Percentiles rank a stretch among this genome's conserved stretches.
Evolutionary conservation across 352 stramenopile genomes (phyloP).

Genomic region (Globisporangium polare): DNA sequence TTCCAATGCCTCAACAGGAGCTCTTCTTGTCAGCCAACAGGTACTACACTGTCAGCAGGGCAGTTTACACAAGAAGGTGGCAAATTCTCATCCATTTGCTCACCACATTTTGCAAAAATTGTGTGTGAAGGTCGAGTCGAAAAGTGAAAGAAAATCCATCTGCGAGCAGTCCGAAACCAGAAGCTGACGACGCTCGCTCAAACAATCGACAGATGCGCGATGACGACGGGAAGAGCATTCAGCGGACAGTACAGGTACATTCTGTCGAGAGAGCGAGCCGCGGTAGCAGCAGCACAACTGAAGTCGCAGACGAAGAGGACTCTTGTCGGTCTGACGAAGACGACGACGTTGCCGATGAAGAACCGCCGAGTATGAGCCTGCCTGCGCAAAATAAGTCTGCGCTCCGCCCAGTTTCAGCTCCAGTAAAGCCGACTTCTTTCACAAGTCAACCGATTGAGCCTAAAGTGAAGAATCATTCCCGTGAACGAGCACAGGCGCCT

Average conservation of each 20-base stretch:
- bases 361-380: neutral
- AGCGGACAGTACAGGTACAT: neutral
- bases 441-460: neutral
- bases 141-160: neutral
- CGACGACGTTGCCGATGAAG: conserved; percentile 6
- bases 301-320: conserved; percentile 13
- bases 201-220: neutral
- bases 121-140: neutral
- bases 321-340: conserved; percentile 2
- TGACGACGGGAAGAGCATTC: neutral
- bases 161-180: neutral
- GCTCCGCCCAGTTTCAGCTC: conserved; percentile 20
- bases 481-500: neutral
- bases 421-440: conserved; percentile 1
- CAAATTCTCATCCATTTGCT: neutral
- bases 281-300: conserved; percentile 17
- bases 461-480: neutral
- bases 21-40: conserved; percentile 37
- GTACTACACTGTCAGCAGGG: neutral
- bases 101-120: neutral
- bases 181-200: neutral
- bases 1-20: conserved; percentile 55
- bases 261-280: conserved; percentile 3
- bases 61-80: neutral
- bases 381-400: neutral